phyloP scores from a whole-genome alignment of 306 rosid genomes.

The Vachellia pachyceras region DNA sequence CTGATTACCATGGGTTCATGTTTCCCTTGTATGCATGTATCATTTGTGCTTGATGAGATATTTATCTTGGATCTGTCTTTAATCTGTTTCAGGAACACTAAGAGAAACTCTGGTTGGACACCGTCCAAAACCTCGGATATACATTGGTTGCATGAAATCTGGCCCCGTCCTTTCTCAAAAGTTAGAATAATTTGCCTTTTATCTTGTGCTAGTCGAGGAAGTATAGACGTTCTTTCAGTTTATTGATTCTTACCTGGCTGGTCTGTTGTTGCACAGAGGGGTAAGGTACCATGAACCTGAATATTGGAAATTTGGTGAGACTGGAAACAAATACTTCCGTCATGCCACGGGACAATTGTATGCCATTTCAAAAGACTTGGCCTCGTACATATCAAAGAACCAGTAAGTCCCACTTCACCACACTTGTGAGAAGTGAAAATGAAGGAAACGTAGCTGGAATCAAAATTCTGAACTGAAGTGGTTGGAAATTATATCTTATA shows the following conservation, averaged over 20 bases:
- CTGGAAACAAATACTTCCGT: conserved; percentile 97
- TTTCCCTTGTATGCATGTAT: conserved; percentile 14
- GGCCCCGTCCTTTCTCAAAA: conserved; percentile 93
- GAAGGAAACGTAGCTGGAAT: conserved; percentile 5
- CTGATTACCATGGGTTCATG: conserved; percentile 25
- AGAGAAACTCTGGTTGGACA: conserved; percentile 93
- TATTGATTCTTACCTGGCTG: conserved; percentile 47
- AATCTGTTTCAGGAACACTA: conserved; percentile 73
- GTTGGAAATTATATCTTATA: not conserved
- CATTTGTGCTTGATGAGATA: not conserved
- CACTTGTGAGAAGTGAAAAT: not conserved
- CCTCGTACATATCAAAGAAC: conserved; percentile 79
- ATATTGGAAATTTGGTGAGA: conserved; percentile 93
- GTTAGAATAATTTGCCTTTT: conserved; percentile 47
- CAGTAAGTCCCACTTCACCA: conserved; percentile 63
- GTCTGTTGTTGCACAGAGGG: conserved; percentile 66
- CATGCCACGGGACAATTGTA: conserved; percentile 99
- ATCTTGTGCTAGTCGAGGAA: conserved; percentile 27
- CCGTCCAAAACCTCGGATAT: conserved; percentile 70
- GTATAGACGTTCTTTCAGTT: conserved; percentile 5
- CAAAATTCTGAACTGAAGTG: conserved; percentile 18
- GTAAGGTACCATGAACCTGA: conserved; percentile 99
- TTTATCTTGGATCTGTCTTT: conserved; percentile 26
- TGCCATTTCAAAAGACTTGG: conserved; percentile 94
- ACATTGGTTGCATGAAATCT: conserved; percentile 99